Conservation (phyloP, 257 asterid genomes). For the Solanum sitiens region DNA sequence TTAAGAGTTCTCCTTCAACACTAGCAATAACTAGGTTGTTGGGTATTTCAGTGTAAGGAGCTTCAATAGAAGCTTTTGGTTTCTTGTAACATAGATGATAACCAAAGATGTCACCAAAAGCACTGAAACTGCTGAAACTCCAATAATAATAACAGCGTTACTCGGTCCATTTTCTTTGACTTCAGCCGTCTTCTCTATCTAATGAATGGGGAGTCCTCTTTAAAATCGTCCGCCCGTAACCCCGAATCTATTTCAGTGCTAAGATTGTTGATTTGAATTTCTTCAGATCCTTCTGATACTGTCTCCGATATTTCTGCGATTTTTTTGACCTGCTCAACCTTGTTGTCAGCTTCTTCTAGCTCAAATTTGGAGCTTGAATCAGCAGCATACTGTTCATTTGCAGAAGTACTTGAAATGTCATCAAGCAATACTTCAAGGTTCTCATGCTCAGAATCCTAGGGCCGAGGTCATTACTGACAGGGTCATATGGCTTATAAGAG, state of each 20-base stretch:
- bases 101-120: slow-evolving; percentile 20
- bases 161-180: slow-evolving; percentile 7
- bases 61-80: slow-evolving; percentile 9
- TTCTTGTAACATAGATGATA: slow-evolving; percentile 8
- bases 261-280: not conserved
- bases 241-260: not conserved
- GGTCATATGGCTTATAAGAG: slow-evolving; percentile 39
- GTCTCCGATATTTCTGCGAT: not conserved
- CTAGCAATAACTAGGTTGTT: not conserved
- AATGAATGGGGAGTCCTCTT: too few species aligned
- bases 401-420: slow-evolving; percentile 1
- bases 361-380: not conserved
- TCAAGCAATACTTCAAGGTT: not conserved
- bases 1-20: not conserved
- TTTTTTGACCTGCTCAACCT: not conserved
- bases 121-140: slow-evolving; percentile 6
- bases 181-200: not conserved
- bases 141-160: not conserved
- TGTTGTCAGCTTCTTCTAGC: not conserved
- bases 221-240: too few species aligned
- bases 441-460: slow-evolving; percentile 54
- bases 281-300: not conserved
- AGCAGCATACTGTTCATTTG: not conserved
- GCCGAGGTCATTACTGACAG: slow-evolving; percentile 35
- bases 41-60: not conserved